These are phyloP conservation scores for Echinochloa phyllopogon DNA, from an alignment of 176 grass and related monocot genomes.

Conservation along the genomic window DNA sequence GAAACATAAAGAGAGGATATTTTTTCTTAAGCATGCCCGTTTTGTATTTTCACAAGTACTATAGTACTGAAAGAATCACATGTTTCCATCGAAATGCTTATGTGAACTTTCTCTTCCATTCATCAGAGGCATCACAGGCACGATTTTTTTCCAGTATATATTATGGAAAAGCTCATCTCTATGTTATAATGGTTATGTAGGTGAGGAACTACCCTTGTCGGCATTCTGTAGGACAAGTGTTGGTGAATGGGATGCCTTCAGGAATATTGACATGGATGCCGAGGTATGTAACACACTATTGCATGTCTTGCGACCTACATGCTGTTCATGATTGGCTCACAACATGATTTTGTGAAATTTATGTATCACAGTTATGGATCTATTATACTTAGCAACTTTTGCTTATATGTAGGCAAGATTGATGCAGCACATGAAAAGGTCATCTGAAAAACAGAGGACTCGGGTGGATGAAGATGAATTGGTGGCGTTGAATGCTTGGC, in stretches of 20 bases:
- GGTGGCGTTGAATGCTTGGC: slow-evolving; percentile 77
- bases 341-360: slow-evolving; percentile 17
- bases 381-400: background rate
- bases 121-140: background rate
- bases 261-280: slow-evolving; percentile 89
- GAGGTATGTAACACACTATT: slow-evolving; percentile 52
- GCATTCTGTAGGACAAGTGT: slow-evolving; percentile 79
- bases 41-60: background rate
- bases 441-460: slow-evolving; percentile 56
- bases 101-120: slow-evolving; percentile 13
- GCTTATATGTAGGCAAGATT: slow-evolving; percentile 59
- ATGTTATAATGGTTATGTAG: slow-evolving; percentile 47
- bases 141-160: background rate
- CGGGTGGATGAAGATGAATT: slow-evolving; percentile 56
- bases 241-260: slow-evolving; percentile 83
- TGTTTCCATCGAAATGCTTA: slow-evolving; percentile 17
- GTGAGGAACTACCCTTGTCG: slow-evolving; percentile 71
- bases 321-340: background rate
- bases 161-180: slow-evolving; percentile 10
- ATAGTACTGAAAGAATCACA: background rate
- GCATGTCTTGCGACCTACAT: background rate
- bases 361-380: slow-evolving; percentile 4
- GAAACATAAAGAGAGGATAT: background rate
- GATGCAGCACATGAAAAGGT: slow-evolving; percentile 53
- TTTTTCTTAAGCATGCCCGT: background rate